Evolutionary conservation across 192 early-diverging fungal genomes (phyloP), one percentile per base, ranked within the genome.

Genomic region (Backusella circina): DNA sequence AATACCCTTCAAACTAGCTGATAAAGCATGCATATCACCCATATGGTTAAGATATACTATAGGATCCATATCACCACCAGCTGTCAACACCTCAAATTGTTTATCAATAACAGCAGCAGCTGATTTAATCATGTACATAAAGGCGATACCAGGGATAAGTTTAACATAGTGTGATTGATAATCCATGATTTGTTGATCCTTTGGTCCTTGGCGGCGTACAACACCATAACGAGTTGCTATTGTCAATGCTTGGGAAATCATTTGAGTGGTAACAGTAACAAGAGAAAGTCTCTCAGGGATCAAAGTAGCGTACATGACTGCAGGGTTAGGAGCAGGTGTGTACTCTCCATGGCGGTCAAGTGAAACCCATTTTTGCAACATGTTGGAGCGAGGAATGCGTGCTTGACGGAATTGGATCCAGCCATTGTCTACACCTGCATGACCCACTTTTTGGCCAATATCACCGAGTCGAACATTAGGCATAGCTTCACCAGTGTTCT

Each of bases 251-350:
- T 89, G 87, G 13, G 79, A 79, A 35, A 84, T 72, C 28, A 85
- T 71, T 50, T 75, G 69, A 13, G 78, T 74, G 13, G 85, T 80
- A 10, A 79, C 85, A 21, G 67, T 44, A 12, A 88, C 72, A 36
- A 89, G 74, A n/a, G 80, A 80, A n/a, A 91, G 77, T 32, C 90
- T 79, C 76, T 91, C 90, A 23, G 89, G 88, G 69, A 91, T 91
- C 74, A 91, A 71, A 2, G 88, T 85, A 18, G 76, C 88, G 73
- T 91, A 91, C 76, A 84, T 83, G 50, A 88, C 72, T 54, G 82
- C 79, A 23, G 90, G 89, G 71, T 88, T 87, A 2, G 83, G 82
- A 3, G 89, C 84, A 67, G 88, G 85, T 1, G 67, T 75, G 37
- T 84, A 90, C 28, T 82, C 76, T 23, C 89, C 90, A 26, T 88